A percentile compares a stretch with the other conserved stretches of the same genome.
Evolutionary conservation across 192 early-diverging fungal species (phyloP).

Genomic region (Entomortierella lignicola): DNA sequence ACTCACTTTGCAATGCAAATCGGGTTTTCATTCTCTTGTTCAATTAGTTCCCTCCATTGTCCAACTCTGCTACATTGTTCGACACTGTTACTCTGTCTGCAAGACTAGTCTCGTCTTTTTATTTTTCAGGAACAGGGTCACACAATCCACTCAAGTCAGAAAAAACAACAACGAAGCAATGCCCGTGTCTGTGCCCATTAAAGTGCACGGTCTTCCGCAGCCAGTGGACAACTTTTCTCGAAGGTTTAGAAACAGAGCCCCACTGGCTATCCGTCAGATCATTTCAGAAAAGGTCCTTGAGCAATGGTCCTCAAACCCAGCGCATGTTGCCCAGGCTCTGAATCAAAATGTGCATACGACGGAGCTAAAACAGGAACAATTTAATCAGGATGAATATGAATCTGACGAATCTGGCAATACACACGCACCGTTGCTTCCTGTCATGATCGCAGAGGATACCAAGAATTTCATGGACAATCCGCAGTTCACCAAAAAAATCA

Average conservation of each 20-base stretch:
- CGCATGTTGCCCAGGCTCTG: slow-evolving; percentile 24
- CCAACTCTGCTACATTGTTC: no score
- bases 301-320: slow-evolving; percentile 29
- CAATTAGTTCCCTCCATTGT: no score
- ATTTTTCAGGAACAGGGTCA: no score
- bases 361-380: slow-evolving; percentile 2
- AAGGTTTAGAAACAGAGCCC: slow-evolving; percentile 37
- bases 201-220: slow-evolving; percentile 28
- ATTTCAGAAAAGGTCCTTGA: slow-evolving; percentile 9
- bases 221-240: slow-evolving; percentile 20
- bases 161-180: not conserved
- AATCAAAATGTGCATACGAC: slow-evolving; percentile 16
- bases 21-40: no score
- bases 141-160: no score
- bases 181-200: not conserved
- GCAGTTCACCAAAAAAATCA: slow-evolving; percentile 38
- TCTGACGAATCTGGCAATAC: not conserved
- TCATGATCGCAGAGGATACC: slow-evolving; percentile 57
- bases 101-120: no score
- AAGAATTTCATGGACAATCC: slow-evolving; percentile 59
- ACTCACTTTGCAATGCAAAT: not conserved
- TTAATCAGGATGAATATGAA: not conserved
- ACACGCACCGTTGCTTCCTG: slow-evolving; percentile 5
- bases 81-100: no score
- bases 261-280: slow-evolving; percentile 46